phyloP scores from a whole-genome alignment of 495 filamentous ascomycete genomes.

The Aspergillus heteromorphus region DNA sequence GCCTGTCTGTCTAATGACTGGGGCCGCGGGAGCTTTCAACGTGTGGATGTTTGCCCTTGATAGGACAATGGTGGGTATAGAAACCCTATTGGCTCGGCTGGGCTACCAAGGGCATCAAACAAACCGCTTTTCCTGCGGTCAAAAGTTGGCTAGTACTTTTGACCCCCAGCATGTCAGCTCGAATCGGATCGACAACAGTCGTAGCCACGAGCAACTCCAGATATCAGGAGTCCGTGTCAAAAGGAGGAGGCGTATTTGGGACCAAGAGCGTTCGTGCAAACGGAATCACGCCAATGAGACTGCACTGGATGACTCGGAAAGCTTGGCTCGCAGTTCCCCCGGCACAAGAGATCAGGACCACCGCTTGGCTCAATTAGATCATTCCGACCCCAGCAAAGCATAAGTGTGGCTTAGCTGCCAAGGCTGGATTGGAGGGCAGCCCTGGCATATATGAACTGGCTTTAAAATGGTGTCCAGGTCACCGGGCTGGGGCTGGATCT shows the following conservation, averaged over 20 bases:
- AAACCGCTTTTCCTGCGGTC: conserved; percentile 12
- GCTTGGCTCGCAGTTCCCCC: conserved; percentile 2
- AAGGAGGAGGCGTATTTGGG: neutral
- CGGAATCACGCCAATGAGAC: conserved; percentile 7
- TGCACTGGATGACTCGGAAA: conserved; percentile 17
- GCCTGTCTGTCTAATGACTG: conserved; percentile 8
- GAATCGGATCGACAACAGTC: conserved; percentile 3
- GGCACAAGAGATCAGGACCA: neutral
- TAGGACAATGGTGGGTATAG: conserved; percentile 3
- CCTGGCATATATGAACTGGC: conserved; percentile 10
- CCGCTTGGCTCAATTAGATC: conserved; percentile 6
- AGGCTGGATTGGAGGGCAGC: conserved; percentile 2
- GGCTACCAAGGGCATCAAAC: conserved; percentile 14
- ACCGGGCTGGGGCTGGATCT: conserved; percentile 9
- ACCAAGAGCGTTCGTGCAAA: conserved; percentile 13
- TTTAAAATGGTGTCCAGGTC: conserved; percentile 10
- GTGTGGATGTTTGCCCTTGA: conserved; percentile 18
- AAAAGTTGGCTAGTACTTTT: conserved; percentile 20
- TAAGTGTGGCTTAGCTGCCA: conserved; percentile 9
- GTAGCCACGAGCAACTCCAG: conserved; percentile 1
- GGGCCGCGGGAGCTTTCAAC: conserved; percentile 3
- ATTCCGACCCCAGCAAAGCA: conserved; percentile 3
- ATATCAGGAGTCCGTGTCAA: conserved; percentile 7
- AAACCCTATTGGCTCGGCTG: conserved; percentile 13
- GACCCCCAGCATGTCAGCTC: conserved; percentile 4